A percentile compares a stretch with the other conserved stretches of the same genome.
These are phyloP conservation scores for Fusarium paranaense DNA, from an alignment of 2,329 filamentous ascomycete genomes.

Conservation along the genomic window DNA sequence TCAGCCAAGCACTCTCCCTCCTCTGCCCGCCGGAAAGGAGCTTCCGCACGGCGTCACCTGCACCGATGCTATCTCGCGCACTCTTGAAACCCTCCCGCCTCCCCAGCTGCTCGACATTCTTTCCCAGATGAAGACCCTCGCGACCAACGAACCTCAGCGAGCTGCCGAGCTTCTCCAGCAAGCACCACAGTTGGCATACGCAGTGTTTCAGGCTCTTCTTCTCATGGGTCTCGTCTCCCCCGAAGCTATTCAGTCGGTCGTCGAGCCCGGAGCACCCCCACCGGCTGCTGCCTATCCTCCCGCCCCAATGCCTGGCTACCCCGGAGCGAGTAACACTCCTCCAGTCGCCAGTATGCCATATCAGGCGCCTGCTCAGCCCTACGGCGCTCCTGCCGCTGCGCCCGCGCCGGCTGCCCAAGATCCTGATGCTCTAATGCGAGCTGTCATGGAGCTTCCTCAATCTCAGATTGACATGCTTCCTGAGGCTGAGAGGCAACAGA, in stretches of 20 bases:
- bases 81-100: conserved; percentile 86
- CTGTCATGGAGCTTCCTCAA: conserved; percentile 84
- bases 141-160: conserved; percentile 82
- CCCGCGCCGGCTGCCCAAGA: conserved; percentile 59
- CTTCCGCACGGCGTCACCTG: conserved; percentile 85
- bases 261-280: conserved; percentile 69
- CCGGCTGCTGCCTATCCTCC: conserved; percentile 52
- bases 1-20: conserved; percentile 71
- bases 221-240: conserved; percentile 94
- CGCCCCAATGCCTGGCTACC: conserved; percentile 51
- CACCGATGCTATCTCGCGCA: conserved; percentile 91
- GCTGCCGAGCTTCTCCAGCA: conserved; percentile 88
- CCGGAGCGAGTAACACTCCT: conserved; percentile 60
- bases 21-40: conserved; percentile 86
- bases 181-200: conserved; percentile 92
- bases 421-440: conserved; percentile 80
- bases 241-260: conserved; percentile 81
- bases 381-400: conserved; percentile 49
- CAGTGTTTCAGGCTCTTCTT: conserved; percentile 92
- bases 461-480: conserved; percentile 83
- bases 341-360: conserved; percentile 60
- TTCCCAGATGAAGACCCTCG: conserved; percentile 91
- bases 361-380: conserved; percentile 57
- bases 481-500: conserved; percentile 80
- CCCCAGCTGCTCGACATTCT: conserved; percentile 93